Conservation (phyloP, 108 stramenopile genomes). For the Halocafeteria seosinensis region DNA sequence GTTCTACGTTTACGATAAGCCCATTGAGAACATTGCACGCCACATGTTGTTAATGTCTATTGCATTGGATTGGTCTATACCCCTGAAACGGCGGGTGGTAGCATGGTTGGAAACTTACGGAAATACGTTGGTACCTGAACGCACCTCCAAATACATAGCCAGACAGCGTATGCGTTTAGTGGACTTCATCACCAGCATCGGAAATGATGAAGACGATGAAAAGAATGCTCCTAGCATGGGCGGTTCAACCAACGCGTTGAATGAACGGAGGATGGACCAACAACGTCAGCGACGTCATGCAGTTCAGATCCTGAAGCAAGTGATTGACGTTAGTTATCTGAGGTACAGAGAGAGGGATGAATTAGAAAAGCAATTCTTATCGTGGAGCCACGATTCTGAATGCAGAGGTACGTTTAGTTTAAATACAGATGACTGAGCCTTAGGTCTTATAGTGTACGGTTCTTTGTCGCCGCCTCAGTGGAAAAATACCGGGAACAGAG, state of each 20-base stretch:
- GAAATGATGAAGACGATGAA: neutral
- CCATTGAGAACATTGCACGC: slow-evolving; percentile 36
- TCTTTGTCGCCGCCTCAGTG: slow-evolving; percentile 9
- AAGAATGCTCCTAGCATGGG: neutral
- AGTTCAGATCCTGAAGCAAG: neutral
- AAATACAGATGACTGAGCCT: too few species aligned
- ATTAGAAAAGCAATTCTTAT: neutral
- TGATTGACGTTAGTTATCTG: neutral
- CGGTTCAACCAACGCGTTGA: neutral
- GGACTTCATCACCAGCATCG: slow-evolving; percentile 14
- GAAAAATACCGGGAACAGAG: slow-evolving; percentile 22
- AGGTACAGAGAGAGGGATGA: neutral
- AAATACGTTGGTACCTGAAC: slow-evolving; percentile 30
- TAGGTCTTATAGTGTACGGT: too few species aligned
- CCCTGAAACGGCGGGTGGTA: slow-evolving; percentile 37
- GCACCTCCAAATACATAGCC: slow-evolving; percentile 34
- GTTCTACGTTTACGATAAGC: slow-evolving; percentile 31
- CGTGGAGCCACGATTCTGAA: neutral
- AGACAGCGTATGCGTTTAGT: slow-evolving; percentile 14
- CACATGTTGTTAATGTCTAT: slow-evolving; percentile 33
- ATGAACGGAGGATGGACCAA: too few species aligned
- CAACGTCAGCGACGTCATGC: too few species aligned
- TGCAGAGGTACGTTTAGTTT: too few species aligned
- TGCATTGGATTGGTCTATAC: slow-evolving; percentile 36
- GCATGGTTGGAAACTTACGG: slow-evolving; percentile 49